Evolutionary conservation across 2,329 filamentous ascomycete genomes (phyloP).

Genomic region (Fusarium graminum): DNA sequence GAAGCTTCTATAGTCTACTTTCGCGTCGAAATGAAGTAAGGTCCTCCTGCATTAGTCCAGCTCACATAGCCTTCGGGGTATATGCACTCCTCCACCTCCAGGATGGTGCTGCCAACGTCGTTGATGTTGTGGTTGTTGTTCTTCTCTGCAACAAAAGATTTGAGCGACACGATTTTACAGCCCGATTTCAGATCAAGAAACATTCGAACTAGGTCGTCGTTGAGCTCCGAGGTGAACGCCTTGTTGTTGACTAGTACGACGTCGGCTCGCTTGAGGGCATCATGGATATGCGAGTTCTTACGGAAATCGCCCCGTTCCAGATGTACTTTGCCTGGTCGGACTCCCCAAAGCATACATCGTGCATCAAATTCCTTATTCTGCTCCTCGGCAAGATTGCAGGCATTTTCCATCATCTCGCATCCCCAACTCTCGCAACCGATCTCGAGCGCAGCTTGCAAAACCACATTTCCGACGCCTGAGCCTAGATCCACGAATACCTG

Average conservation of each 20-base stretch:
- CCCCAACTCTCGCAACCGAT: slow-evolving; percentile 96
- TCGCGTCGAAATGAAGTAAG: slow-evolving; percentile 90
- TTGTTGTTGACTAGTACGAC: slow-evolving; percentile 99
- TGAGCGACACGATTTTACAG: slow-evolving; percentile 89
- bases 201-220: slow-evolving; percentile 85
- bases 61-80: slow-evolving; percentile 83
- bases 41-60: slow-evolving; percentile 87
- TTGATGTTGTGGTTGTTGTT: slow-evolving; percentile 80
- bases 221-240: slow-evolving; percentile 89
- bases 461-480: slow-evolving; percentile 95
- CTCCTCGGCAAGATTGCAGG: slow-evolving; percentile 82
- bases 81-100: slow-evolving; percentile 76
- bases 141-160: slow-evolving; percentile 88
- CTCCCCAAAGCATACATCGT: slow-evolving; percentile 90
- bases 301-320: slow-evolving; percentile 89
- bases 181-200: slow-evolving; percentile 95
- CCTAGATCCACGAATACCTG: slow-evolving; percentile 95
- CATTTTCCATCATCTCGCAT: slow-evolving; percentile 95
- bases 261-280: slow-evolving; percentile 84
- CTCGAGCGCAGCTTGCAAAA: slow-evolving; percentile 92
- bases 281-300: slow-evolving; percentile 75
- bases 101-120: slow-evolving; percentile 83
- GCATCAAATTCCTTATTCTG: slow-evolving; percentile 87
- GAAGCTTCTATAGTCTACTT: slow-evolving; percentile 61
- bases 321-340: slow-evolving; percentile 81